Base-by-base conservation (phyloP, 2,329 filamentous ascomycete species). In the Emydomyces testavorans region DNA sequence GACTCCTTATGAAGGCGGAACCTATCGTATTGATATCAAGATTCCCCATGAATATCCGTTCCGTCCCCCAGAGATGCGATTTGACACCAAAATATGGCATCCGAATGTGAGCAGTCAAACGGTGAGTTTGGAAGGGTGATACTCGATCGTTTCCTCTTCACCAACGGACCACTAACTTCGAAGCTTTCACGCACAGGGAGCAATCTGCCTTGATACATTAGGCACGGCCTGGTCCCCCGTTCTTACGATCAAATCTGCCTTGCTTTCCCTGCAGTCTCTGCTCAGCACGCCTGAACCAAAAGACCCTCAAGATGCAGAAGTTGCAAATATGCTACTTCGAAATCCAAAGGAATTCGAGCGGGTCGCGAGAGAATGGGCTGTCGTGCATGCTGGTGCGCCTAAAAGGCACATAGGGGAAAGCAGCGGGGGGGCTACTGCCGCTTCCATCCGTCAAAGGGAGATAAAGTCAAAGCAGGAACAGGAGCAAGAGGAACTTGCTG, bases 71-170 rank as follows among this genome's bases (percentile, higher is more conserved):
- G 66, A 78, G 50, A 96, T 98, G 83, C 83, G 79, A 58, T 96
- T 96, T 62, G 78, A 83, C 54, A 98, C 92, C 54, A 89, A 83
- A 66, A 83, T 96, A 57, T 98, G 89, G 89, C 92, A 98, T 65
- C 92, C 92, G 28, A 98, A 98, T 62, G 79, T 98, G 69, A 93
- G 85, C 74, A 90, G 84, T 60, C 84, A 92, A 63, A 95, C 89
- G 34, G 88, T 94, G 70, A 61, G 81, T 73, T 15, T 6, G 15
- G 45, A 4, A 15, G 29, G 16, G 3, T 23, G 37, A 37, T 20
- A n/a, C n/a, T n/a, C n/a, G n/a, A n/a, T n/a, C n/a, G n/a, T n/a
- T n/a, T n/a, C n/a, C n/a, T 20, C 7, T 11, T 15, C 31, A 37
- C 6, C 2, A 18, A 31, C 38, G 34, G 11, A 28, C 13, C 20